Conservation (phyloP, 129 eudicot species). For the Erigeron canadensis region DNA sequence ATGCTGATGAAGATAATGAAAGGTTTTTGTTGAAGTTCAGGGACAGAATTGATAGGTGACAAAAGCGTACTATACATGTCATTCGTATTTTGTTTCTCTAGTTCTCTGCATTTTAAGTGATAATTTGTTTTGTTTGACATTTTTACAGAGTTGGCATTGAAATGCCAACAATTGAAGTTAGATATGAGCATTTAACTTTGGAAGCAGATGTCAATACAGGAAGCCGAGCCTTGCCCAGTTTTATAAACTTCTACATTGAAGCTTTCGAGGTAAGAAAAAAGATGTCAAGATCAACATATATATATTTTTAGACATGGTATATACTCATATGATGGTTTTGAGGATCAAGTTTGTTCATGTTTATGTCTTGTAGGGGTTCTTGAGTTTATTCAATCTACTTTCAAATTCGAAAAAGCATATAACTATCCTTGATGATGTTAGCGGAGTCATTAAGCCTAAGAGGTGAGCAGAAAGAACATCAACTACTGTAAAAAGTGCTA, state of each 20-base stretch:
- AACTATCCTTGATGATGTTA: constrained; percentile 71
- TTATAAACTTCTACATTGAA: constrained; percentile 52
- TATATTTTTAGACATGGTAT: no score
- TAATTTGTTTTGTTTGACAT: neutral
- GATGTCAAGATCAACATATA: neutral
- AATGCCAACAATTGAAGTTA: constrained; percentile 81
- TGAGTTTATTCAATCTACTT: constrained; percentile 46
- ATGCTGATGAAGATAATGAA: constrained; percentile 79
- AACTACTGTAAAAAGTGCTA: neutral
- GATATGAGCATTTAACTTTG: constrained; percentile 58
- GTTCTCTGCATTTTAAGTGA: neutral
- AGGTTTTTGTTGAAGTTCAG: constrained; percentile 71
- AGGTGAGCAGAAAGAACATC: constrained; percentile 43
- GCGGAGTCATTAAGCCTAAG: constrained; percentile 78
- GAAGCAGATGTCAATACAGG: constrained; percentile 81
- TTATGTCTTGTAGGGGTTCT: constrained; percentile 40
- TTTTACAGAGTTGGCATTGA: constrained; percentile 73
- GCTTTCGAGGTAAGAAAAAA: constrained; percentile 47
- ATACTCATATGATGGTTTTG: no score
- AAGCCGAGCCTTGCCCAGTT: constrained; percentile 71
- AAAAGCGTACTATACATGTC: neutral
- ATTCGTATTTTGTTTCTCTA: neutral
- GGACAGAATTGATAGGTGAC: constrained; percentile 57
- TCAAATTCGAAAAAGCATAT: constrained; percentile 60
- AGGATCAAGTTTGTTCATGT: constrained; percentile 14